These are phyloP conservation scores for Croton setiger DNA, from an alignment of 441 rosid genomes.

Conservation along the genomic window DNA sequence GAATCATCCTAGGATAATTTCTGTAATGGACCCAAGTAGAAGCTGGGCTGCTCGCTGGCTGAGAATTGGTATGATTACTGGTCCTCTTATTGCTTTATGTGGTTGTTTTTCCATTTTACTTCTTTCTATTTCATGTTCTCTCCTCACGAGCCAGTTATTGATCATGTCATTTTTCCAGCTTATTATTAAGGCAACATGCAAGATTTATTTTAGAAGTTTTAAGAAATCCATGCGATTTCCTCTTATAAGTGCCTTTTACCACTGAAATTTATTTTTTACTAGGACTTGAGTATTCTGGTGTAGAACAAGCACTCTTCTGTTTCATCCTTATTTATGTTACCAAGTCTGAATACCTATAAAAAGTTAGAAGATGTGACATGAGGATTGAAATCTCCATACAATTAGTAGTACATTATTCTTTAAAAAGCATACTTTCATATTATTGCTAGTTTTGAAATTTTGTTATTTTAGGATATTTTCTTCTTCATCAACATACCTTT, in stretches of 20 bases:
- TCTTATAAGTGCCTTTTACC: too few relatives aligned
- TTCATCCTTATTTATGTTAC: too few relatives aligned
- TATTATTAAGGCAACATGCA: not conserved
- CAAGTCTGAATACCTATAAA: too few relatives aligned
- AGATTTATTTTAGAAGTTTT: not conserved
- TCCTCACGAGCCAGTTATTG: not conserved
- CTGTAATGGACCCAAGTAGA: conserved; percentile 89
- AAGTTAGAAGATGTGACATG: too few relatives aligned
- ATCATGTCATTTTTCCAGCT: not conserved
- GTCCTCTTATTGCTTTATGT: not conserved
- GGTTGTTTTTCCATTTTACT: not conserved
- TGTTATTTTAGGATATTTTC: not conserved
- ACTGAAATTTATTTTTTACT: too few relatives aligned
- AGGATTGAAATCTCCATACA: too few relatives aligned
- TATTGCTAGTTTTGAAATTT: not conserved
- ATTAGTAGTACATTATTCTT: too few relatives aligned
- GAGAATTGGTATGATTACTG: conserved; percentile 60
- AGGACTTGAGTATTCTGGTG: too few relatives aligned
- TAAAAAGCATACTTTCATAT: not conserved
- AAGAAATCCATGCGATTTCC: too few relatives aligned
- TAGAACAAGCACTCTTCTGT: too few relatives aligned
- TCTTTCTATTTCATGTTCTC: not conserved
- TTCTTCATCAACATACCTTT: not conserved
- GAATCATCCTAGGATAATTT: conserved; percentile 51
- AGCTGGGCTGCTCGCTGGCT: conserved; percentile 97